Evolutionary conservation across 345 rosid genomes (phyloP), one percentile per base, ranked within the genome.

Genomic region (Aethionema arabicum): DNA sequence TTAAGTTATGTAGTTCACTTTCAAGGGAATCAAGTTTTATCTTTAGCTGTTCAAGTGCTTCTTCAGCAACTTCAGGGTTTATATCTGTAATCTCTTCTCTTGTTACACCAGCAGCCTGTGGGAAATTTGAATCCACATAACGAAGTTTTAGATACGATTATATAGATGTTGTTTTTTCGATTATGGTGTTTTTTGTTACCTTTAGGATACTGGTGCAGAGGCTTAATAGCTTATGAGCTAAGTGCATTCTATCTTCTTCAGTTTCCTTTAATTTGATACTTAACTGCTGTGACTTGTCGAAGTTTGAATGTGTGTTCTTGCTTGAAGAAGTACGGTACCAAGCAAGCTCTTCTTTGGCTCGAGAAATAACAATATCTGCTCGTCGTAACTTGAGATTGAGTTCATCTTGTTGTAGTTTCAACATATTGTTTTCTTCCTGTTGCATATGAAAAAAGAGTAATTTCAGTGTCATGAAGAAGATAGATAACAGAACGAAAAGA

Each of bases 351-450:
- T 90, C 96, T 77, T 74, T 87, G 45, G 78, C 79, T 32, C 90
- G 91, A 52, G 81, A 80, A 53, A 83, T 76, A 35, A 63, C 74
- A 48, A 74, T 69, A 73, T 87, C 88, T 6, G 83, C 64, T 50
- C 82, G 74, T 46, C 76, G 65, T 67, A 93, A 72, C 76, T 81
- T 87, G 27, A 83, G 56, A 59, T 73, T 57, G 12, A 93, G 95
- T 42, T 90, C 97, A 61, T 87, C 95, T 30, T 83, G 89, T 70
- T 87, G 88, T 59, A 65, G 45, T 72, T 82, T 93, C 27, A 93
- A 86, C 55, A 62, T 66, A 66, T 83, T 85, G 74, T 90, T 93
- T 81, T 90, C 97, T 74, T 90, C 98, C 98, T 92, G 70, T 81
- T 73, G 72, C 63, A 72, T 45, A 54, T 59, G 56, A 53, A 32